phyloP scores from a whole-genome alignment of 331 rosid genomes.

The Arachis monticola region DNA sequence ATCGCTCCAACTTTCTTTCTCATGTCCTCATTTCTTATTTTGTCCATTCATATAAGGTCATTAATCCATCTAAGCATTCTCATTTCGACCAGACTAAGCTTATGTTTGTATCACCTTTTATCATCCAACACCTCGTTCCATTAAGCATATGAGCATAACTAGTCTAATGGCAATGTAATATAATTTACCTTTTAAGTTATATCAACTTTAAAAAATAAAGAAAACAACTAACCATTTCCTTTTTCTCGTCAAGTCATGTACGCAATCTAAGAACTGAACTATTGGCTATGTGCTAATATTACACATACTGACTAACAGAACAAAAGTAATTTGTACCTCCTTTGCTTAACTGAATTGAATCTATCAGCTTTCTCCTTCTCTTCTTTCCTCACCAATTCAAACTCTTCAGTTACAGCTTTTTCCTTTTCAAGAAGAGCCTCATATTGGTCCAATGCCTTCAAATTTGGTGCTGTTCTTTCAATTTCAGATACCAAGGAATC shows the following conservation, averaged over 20 bases:
- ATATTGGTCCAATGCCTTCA: slow-evolving; percentile 97
- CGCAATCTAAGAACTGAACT: slow-evolving; percentile 22
- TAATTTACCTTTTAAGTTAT: no score
- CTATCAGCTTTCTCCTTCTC: slow-evolving; percentile 77
- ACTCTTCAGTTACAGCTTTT: slow-evolving; percentile 81
- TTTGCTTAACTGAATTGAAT: slow-evolving; percentile 79
- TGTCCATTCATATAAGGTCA: no score
- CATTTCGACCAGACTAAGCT: no score
- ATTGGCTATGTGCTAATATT: neutral
- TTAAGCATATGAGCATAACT: no score
- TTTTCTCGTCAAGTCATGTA: slow-evolving; percentile 1
- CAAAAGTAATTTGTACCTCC: slow-evolving; percentile 57
- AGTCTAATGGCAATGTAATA: no score
- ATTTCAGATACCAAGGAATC: slow-evolving; percentile 80
- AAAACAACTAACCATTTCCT: slow-evolving; percentile 3
- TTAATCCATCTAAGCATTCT: no score
- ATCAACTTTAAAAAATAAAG: neutral
- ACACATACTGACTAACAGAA: slow-evolving; percentile 31
- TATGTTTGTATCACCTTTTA: no score
- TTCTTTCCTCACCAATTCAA: slow-evolving; percentile 89
- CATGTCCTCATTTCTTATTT: no score
- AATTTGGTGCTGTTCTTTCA: slow-evolving; percentile 95
- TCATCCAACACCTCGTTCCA: no score
- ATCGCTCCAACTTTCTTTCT: no score
- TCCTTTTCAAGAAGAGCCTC: slow-evolving; percentile 90